Conservation (phyloP, 331 rosid genomes). For the Prunus yedoensis region DNA sequence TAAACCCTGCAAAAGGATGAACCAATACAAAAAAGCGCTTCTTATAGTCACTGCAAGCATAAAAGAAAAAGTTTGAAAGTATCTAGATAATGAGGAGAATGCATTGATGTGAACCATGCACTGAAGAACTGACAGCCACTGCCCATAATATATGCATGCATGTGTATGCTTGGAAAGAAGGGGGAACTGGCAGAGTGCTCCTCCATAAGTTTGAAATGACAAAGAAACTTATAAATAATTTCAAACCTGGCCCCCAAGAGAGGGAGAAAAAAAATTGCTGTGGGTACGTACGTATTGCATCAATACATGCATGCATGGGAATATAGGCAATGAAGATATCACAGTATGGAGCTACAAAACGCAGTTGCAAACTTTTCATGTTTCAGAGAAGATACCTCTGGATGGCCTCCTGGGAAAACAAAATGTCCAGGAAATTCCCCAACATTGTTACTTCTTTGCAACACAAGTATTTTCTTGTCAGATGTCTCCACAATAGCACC, state of each 20-base stretch:
- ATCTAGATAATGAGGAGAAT: background rate
- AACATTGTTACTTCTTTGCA: conserved; percentile 80
- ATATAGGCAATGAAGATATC: background rate
- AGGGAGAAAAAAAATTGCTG: background rate
- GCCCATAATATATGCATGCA: background rate
- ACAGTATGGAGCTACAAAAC: background rate
- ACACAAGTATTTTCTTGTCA: conserved; percentile 69
- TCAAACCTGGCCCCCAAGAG: background rate
- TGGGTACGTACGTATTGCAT: background rate
- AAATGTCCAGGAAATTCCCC: conserved; percentile 95
- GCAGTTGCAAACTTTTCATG: conserved; percentile 3
- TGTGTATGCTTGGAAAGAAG: too few relatives aligned
- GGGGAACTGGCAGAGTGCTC: too few relatives aligned
- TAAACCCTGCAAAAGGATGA: conserved; percentile 10
- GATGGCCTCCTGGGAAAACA: conserved; percentile 98
- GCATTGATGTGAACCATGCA: conserved; percentile 4
- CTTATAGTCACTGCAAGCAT: conserved; percentile 1
- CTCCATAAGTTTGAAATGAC: too few relatives aligned
- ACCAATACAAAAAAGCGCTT: background rate
- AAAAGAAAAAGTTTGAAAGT: background rate
- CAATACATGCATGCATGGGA: background rate
- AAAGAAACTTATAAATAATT: too few relatives aligned
- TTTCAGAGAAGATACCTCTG: conserved; percentile 63
- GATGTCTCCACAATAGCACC: conserved; percentile 89
- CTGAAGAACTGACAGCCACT: background rate